Percentiles rank a stretch among this genome's conserved stretches.
phyloP scores from a whole-genome alignment of 495 filamentous ascomycete genomes.

The Stereocaulon alpinum region DNA sequence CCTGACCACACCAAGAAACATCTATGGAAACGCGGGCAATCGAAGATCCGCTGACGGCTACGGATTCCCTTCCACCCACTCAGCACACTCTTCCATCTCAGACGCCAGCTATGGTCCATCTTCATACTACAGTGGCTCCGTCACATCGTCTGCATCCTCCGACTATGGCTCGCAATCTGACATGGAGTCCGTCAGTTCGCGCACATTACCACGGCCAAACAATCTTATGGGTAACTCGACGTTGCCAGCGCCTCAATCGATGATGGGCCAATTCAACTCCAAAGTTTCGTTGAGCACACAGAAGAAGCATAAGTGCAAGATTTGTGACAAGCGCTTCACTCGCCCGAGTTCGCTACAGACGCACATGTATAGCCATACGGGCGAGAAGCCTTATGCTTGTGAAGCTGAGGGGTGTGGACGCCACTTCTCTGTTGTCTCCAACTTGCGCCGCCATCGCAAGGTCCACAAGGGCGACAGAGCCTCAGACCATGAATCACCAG shows the following conservation, averaged over 20 bases:
- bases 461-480: slow-evolving; percentile 77
- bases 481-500: slow-evolving; percentile 21
- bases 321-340: slow-evolving; percentile 98
- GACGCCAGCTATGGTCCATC: slow-evolving; percentile 57
- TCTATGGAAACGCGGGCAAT: slow-evolving; percentile 60
- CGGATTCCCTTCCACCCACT: slow-evolving; percentile 85
- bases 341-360: slow-evolving; percentile 93
- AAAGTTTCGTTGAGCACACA: slow-evolving; percentile 92
- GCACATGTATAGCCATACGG: slow-evolving; percentile 98
- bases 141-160: slow-evolving; percentile 79
- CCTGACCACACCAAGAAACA: slow-evolving; percentile 70
- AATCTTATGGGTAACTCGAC: slow-evolving; percentile 53
- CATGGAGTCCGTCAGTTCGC: slow-evolving; percentile 66
- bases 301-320: slow-evolving; percentile 99
- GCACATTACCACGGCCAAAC: slow-evolving; percentile 72
- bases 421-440: slow-evolving; percentile 96
- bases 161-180: slow-evolving; percentile 89
- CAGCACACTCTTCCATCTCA: slow-evolving; percentile 89
- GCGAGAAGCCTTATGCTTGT: slow-evolving; percentile 94
- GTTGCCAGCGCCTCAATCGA: slow-evolving; percentile 77
- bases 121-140: slow-evolving; percentile 69
- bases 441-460: slow-evolving; percentile 88
- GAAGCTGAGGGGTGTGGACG: slow-evolving; percentile 92
- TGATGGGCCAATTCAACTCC: slow-evolving; percentile 99
- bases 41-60: slow-evolving; percentile 81